phyloP scores from a whole-genome alignment of 2,329 filamentous ascomycete genomes.

The Teratosphaeria nubilosa region DNA sequence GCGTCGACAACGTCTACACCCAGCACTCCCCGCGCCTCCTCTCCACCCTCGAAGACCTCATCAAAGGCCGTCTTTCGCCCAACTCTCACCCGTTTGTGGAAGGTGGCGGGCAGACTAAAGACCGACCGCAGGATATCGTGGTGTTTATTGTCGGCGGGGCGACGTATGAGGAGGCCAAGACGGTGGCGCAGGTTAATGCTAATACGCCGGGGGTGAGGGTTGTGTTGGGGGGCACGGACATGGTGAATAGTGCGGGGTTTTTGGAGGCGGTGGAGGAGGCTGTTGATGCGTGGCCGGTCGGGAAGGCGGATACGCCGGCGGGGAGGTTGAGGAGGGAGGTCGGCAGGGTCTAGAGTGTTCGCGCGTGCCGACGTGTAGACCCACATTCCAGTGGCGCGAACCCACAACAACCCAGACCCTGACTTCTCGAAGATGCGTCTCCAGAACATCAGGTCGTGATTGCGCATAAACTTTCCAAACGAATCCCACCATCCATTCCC shows the following conservation, averaged over 20 bases:
- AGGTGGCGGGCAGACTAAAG: constrained; percentile 71
- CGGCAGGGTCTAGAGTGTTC: constrained; percentile 28
- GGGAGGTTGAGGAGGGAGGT: constrained; percentile 53
- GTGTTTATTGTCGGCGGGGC: constrained; percentile 89
- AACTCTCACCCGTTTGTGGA: constrained; percentile 91
- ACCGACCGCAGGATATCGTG: constrained; percentile 94
- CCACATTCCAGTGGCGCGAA: not conserved
- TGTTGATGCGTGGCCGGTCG: constrained; percentile 75
- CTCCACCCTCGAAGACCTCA: constrained; percentile 77
- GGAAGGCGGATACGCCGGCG: constrained; percentile 47
- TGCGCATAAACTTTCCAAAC: too few relatives aligned
- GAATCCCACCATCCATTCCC: too few relatives aligned
- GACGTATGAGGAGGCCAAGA: constrained; percentile 95
- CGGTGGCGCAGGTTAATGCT: constrained; percentile 88
- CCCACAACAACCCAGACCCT: not conserved
- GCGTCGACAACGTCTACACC: constrained; percentile 97
- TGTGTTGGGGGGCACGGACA: constrained; percentile 75
- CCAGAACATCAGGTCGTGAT: too few relatives aligned
- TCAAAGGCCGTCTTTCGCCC: constrained; percentile 80
- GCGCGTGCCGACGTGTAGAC: not conserved
- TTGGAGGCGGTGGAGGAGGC: constrained; percentile 86
- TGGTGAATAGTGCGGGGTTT: constrained; percentile 83
- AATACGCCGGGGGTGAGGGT: constrained; percentile 80
- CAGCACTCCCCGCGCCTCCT: constrained; percentile 89
- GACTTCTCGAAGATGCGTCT: too few relatives aligned